phyloP scores from a whole-genome alignment of 345 rosid species.

The Populus tremula region DNA sequence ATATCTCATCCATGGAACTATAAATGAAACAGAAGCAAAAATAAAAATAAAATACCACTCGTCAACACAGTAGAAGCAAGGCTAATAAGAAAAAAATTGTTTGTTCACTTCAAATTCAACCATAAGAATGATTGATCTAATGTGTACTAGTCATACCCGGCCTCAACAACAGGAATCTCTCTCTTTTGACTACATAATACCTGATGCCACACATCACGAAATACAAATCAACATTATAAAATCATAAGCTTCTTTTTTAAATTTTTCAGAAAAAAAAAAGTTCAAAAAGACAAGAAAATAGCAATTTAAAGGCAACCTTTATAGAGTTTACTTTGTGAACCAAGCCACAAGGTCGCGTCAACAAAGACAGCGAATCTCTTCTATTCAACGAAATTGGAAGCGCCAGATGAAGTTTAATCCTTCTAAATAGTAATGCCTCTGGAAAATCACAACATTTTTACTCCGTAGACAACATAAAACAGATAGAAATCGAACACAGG shows the following conservation, averaged over 20 bases:
- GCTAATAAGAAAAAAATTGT: neutral
- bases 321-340: slow-evolving; percentile 7
- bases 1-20: slow-evolving; percentile 82
- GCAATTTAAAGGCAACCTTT: slow-evolving; percentile 26
- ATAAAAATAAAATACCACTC: neutral
- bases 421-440: slow-evolving; percentile 37
- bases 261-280: neutral
- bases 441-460: slow-evolving; percentile 11
- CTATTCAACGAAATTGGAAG: slow-evolving; percentile 30
- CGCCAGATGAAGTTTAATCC: slow-evolving; percentile 30
- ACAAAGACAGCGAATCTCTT: slow-evolving; percentile 21
- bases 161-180: slow-evolving; percentile 50
- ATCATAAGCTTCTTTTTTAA: neutral
- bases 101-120: neutral
- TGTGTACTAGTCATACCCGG: slow-evolving; percentile 40
- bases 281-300: neutral
- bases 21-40: slow-evolving; percentile 2
- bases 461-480: neutral
- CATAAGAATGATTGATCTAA: too few relatives aligned
- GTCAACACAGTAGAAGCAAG: neutral
- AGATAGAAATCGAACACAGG: neutral
- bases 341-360: neutral
- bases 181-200: slow-evolving; percentile 52
- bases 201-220: slow-evolving; percentile 27
- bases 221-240: neutral